Conservation (phyloP, 73 alveolate genomes). For the Urostyla sp. region DNA sequence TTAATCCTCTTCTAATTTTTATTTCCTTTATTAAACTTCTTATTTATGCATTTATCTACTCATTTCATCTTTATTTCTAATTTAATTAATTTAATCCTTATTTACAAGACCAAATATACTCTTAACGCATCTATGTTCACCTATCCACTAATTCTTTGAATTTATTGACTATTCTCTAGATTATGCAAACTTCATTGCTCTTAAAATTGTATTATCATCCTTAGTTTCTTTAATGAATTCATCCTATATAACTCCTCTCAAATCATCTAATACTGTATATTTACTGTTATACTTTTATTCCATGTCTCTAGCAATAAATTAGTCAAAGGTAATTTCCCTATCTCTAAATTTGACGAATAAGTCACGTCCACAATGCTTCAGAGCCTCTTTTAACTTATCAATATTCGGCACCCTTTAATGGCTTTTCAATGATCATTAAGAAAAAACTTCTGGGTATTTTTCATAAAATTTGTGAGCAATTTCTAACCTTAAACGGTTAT, state of each 20-base stretch:
- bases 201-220: constrained; percentile 14
- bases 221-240: constrained; percentile 4
- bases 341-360: constrained; percentile 44
- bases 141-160: not conserved
- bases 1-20: not conserved
- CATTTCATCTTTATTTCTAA: not conserved
- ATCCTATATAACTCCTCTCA: constrained; percentile 8
- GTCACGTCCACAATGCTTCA: constrained; percentile 22
- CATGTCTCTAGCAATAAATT: constrained; percentile 34
- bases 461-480: constrained; percentile 38
- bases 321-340: constrained; percentile 21
- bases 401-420: no score
- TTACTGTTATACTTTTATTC: constrained; percentile 27
- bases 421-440: no score
- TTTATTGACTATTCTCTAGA: not conserved
- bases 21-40: constrained; percentile 24
- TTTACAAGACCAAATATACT: not conserved
- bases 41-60: constrained; percentile 21
- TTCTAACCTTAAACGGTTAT: constrained; percentile 23
- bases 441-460: constrained; percentile 30
- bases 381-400: constrained; percentile 12
- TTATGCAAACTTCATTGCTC: constrained; percentile 12
- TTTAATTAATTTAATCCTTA: not conserved
- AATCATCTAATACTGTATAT: constrained; percentile 41
- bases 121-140: constrained; percentile 28